A percentile compares a stretch with the other conserved stretches of the same genome.
Conservation (phyloP, 192 early-diverging fungal species). For the Dispira parvispora region DNA sequence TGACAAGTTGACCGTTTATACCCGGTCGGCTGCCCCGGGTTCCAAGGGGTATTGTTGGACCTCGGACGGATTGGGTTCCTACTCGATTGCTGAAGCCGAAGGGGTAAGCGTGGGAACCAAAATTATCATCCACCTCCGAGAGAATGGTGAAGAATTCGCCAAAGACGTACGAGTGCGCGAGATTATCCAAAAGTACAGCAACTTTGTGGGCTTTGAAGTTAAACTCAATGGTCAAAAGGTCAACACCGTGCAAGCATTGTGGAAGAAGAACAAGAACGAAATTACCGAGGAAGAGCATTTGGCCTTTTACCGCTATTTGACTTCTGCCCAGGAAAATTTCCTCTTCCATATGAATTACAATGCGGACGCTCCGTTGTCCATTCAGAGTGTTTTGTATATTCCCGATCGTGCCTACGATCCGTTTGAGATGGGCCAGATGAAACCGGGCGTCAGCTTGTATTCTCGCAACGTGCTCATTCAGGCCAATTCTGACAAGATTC, state of each 20-base stretch:
- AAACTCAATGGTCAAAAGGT: slow-evolving; percentile 32
- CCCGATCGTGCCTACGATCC: slow-evolving; percentile 40
- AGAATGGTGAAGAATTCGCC: slow-evolving; percentile 47
- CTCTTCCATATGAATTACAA: slow-evolving; percentile 41
- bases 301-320: slow-evolving; percentile 42
- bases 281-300: slow-evolving; percentile 38
- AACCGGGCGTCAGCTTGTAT: slow-evolving; percentile 44
- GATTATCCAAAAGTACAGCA: slow-evolving; percentile 52
- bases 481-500: slow-evolving; percentile 43
- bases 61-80: slow-evolving; percentile 54
- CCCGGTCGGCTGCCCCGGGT: slow-evolving; percentile 38
- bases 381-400: slow-evolving; percentile 36
- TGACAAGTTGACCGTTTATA: slow-evolving; percentile 60
- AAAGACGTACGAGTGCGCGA: slow-evolving; percentile 23
- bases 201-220: slow-evolving; percentile 44
- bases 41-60: slow-evolving; percentile 63
- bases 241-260: slow-evolving; percentile 41
- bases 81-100: slow-evolving; percentile 62
- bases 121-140: slow-evolving; percentile 60
- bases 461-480: slow-evolving; percentile 49
- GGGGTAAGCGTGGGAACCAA: slow-evolving; percentile 66
- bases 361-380: slow-evolving; percentile 42
- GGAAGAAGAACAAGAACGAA: slow-evolving; percentile 36
- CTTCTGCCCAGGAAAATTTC: slow-evolving; percentile 36
- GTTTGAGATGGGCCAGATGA: slow-evolving; percentile 30